Evolutionary conservation across 1,284 basidiomycete genomes (phyloP).

Genomic region (Tilletia indica): DNA sequence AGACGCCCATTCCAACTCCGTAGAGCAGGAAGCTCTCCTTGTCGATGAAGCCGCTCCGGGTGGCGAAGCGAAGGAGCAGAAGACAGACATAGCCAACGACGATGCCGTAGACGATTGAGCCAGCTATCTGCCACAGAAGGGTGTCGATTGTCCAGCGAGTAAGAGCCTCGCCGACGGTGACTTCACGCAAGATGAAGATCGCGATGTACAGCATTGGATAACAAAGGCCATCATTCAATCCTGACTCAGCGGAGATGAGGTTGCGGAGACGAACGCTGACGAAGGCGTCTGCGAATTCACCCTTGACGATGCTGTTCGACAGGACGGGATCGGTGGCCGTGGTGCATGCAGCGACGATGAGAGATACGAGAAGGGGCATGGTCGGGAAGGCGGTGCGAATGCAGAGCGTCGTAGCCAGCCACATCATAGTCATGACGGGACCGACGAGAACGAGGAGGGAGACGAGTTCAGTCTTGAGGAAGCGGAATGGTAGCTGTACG

Average conservation of each 20-base stretch:
- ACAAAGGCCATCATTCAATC: slow-evolving; percentile 46
- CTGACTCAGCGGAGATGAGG: slow-evolving; percentile 47
- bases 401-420: slow-evolving; percentile 39
- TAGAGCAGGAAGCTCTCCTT: slow-evolving; percentile 47
- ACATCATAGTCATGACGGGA: slow-evolving; percentile 45
- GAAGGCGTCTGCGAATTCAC: slow-evolving; percentile 45
- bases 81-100: slow-evolving; percentile 39
- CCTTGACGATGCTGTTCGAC: slow-evolving; percentile 46
- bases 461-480: slow-evolving; percentile 33
- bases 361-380: slow-evolving; percentile 36
- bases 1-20: slow-evolving; percentile 40
- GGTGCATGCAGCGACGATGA: slow-evolving; percentile 37
- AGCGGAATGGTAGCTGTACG: slow-evolving; percentile 46
- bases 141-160: slow-evolving; percentile 35
- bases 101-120: slow-evolving; percentile 33
- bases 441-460: slow-evolving; percentile 35
- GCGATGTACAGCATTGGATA: slow-evolving; percentile 47
- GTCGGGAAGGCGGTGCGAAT: slow-evolving; percentile 35
- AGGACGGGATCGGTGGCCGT: slow-evolving; percentile 48
- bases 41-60: slow-evolving; percentile 42
- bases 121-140: slow-evolving; percentile 36
- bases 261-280: slow-evolving; percentile 44
- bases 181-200: slow-evolving; percentile 35
- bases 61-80: slow-evolving; percentile 36
- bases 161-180: slow-evolving; percentile 31